Percentiles rank a stretch among this genome's conserved stretches.
Evolutionary conservation across 192 early-diverging fungal genomes (phyloP).

Genomic region (Coemansia sp.): DNA sequence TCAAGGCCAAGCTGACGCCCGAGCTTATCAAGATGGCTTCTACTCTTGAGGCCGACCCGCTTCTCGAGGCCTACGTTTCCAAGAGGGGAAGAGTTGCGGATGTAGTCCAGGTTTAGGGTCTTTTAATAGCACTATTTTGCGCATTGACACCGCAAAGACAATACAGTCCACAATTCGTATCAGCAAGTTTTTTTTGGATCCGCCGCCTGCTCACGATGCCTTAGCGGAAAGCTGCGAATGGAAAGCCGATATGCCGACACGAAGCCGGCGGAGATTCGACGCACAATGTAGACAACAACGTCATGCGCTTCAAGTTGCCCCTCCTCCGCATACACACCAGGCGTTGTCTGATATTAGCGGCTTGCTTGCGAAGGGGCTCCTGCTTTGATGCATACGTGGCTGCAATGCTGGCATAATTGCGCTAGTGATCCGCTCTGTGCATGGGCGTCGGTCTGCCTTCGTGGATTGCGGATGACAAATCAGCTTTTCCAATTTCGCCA

Average conservation of each 20-base stretch:
- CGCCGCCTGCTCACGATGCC: neutral
- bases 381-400: neutral
- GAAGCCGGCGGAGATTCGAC: slow-evolving; percentile 1
- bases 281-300: neutral
- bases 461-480: neutral
- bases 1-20: slow-evolving; percentile 22
- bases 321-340: neutral
- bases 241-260: neutral
- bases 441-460: neutral
- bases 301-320: neutral
- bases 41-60: slow-evolving; percentile 20
- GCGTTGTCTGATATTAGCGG: neutral
- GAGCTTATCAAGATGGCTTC: slow-evolving; percentile 29
- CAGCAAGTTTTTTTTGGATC: neutral
- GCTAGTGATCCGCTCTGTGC: neutral
- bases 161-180: neutral
- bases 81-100: neutral
- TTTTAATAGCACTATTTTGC: neutral
- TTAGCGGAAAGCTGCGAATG: neutral
- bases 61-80: neutral
- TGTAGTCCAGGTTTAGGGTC: neutral
- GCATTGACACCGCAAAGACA: neutral
- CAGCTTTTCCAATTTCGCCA: neutral
- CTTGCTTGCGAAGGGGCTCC: neutral
- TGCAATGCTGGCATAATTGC: neutral